A percentile compares a stretch with the other conserved stretches of the same genome.
phyloP scores from a whole-genome alignment of 768 basidiomycete genomes.

The Phlebiopsis gigantea region DNA sequence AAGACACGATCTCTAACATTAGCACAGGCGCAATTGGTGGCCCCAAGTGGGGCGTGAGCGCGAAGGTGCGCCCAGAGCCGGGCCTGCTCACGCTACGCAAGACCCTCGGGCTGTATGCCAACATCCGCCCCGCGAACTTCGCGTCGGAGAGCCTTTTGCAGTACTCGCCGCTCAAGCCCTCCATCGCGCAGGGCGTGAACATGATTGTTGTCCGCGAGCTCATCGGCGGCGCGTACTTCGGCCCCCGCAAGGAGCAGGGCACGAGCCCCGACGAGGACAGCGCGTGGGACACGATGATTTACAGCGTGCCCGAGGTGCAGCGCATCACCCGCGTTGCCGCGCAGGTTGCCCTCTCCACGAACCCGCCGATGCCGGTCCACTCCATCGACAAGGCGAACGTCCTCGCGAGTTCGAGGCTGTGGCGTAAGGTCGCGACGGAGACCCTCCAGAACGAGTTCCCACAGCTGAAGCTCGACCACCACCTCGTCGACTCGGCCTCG shows the following conservation, averaged over 20 bases:
- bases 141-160: constrained; percentile 85
- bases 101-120: constrained; percentile 89
- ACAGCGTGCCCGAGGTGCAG: constrained; percentile 87
- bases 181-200: constrained; percentile 77
- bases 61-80: constrained; percentile 86
- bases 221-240: constrained; percentile 96
- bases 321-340: constrained; percentile 95
- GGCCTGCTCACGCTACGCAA: constrained; percentile 89
- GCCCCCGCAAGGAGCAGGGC: constrained; percentile 83
- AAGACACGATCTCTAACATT: not conserved
- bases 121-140: constrained; percentile 95
- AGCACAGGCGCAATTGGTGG: constrained; percentile 87
- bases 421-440: constrained; percentile 91
- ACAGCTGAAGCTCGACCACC: constrained; percentile 81
- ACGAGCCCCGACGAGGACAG: constrained; percentile 55
- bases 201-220: constrained; percentile 95
- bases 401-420: constrained; percentile 87
- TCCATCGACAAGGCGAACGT: constrained; percentile 99
- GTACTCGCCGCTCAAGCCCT: constrained; percentile 84
- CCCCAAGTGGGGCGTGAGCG: constrained; percentile 96
- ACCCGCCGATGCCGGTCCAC: constrained; percentile 85
- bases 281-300: constrained; percentile 92
- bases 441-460: constrained; percentile 83
- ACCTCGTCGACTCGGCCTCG: constrained; percentile 91
- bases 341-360: constrained; percentile 75